A percentile compares a stretch with the other conserved stretches of the same genome.
phyloP scores from a whole-genome alignment of 257 asterid species.

The Vinca minor region DNA sequence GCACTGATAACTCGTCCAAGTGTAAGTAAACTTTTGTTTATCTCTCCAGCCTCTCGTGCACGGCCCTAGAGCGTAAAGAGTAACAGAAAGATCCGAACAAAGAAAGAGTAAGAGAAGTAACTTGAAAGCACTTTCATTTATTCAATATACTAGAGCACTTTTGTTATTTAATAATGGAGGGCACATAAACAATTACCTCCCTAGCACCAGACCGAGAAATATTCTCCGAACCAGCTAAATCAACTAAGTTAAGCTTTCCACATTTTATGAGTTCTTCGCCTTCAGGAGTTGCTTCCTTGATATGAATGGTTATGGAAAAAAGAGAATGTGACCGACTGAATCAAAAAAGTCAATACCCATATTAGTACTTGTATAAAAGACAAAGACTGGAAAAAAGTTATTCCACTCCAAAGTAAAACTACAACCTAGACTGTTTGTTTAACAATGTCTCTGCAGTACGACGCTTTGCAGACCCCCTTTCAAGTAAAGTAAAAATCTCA shows the following conservation, averaged over 20 bases:
- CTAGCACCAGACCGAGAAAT: slow-evolving; percentile 91
- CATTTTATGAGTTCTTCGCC: slow-evolving; percentile 88
- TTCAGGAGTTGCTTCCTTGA: slow-evolving; percentile 86
- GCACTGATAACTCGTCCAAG: slow-evolving; percentile 84
- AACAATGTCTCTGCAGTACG: slow-evolving; percentile 81
- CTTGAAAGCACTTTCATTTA: not conserved
- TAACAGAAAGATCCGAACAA: not conserved
- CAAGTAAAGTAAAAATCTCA: slow-evolving; percentile 69
- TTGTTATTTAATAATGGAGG: too few species aligned
- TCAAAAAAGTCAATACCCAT: slow-evolving; percentile 16
- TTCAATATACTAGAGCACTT: not conserved
- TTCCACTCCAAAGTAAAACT: slow-evolving; percentile 9
- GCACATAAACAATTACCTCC: slow-evolving; percentile 40
- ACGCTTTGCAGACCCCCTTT: slow-evolving; percentile 80
- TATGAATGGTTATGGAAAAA: slow-evolving; percentile 80
- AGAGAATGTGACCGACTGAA: slow-evolving; percentile 92
- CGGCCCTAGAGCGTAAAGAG: slow-evolving; percentile 55
- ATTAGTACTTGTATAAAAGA: not conserved
- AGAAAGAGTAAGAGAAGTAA: not conserved
- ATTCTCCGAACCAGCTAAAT: slow-evolving; percentile 89
- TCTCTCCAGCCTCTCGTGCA: slow-evolving; percentile 93
- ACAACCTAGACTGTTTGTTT: slow-evolving; percentile 81
- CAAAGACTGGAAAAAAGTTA: not conserved
- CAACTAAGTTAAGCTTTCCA: slow-evolving; percentile 85
- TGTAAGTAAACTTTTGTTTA: slow-evolving; percentile 83